phyloP scores from a whole-genome alignment of 2,329 filamentous ascomycete genomes.

The Phialophora chinensis region DNA sequence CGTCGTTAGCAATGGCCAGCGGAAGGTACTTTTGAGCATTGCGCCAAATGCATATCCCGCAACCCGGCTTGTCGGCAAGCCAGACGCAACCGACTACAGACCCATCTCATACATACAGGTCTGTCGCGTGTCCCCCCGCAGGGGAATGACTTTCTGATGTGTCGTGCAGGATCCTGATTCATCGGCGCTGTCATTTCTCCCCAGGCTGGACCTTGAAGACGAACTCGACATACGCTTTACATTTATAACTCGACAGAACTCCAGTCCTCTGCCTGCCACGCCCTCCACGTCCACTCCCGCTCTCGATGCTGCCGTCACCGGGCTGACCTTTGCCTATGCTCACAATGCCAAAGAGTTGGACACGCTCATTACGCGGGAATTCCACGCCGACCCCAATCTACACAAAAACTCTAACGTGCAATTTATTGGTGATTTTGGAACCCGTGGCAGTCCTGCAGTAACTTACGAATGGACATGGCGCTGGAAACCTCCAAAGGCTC shows the following conservation, averaged over 20 bases:
- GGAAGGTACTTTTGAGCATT: conserved; percentile 77
- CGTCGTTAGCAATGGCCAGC: conserved; percentile 77
- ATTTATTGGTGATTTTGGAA: conserved; percentile 89
- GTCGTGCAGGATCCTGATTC: conserved; percentile 74
- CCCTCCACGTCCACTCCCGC: conserved; percentile 55
- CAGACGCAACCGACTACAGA: conserved; percentile 73
- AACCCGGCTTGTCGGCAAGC: conserved; percentile 73
- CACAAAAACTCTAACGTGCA: conserved; percentile 98
- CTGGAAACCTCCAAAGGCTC: conserved; percentile 85
- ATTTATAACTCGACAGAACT: conserved; percentile 72
- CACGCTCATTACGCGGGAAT: conserved; percentile 91
- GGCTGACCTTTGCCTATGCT: conserved; percentile 90
- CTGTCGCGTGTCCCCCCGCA: conserved; percentile 33
- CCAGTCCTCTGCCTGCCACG: conserved; percentile 56
- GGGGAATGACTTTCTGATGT: conserved; percentile 28
- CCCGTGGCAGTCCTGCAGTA: conserved; percentile 79
- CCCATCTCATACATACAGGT: conserved; percentile 94
- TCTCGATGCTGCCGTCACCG: conserved; percentile 78
- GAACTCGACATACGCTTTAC: conserved; percentile 93
- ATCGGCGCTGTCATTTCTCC: conserved; percentile 65
- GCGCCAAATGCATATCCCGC: conserved; percentile 88
- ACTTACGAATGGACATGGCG: conserved; percentile 96
- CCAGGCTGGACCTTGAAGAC: conserved; percentile 88
- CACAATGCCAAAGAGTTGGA: conserved; percentile 86
- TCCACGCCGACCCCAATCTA: conserved; percentile 94